Evolutionary conservation across 345 rosid species (phyloP).

Genomic region (Gossypium longicalyx): DNA sequence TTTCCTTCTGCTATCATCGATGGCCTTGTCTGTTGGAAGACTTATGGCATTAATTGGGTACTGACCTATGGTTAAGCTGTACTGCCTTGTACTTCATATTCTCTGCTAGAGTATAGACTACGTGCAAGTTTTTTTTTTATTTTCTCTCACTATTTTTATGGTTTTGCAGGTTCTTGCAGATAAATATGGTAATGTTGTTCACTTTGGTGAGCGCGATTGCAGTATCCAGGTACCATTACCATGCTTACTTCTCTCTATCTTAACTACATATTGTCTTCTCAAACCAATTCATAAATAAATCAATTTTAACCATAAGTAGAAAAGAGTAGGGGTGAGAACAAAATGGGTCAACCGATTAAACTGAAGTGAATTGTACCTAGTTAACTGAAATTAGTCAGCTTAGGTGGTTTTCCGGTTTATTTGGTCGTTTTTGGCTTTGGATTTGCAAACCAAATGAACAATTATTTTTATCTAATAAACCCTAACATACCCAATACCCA

Average conservation of each 20-base stretch:
- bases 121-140: background rate
- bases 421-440: no score
- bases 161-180: constrained; percentile 86
- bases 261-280: background rate
- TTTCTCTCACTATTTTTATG: constrained; percentile 11
- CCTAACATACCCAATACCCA: no score
- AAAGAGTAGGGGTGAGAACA: background rate
- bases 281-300: background rate
- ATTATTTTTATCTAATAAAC: no score
- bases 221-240: constrained; percentile 76
- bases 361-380: no score
- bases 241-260: background rate
- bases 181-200: constrained; percentile 93
- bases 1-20: background rate
- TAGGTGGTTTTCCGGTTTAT: no score
- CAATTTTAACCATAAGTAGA: background rate
- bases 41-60: background rate
- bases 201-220: constrained; percentile 99
- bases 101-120: background rate
- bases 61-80: background rate
- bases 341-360: no score
- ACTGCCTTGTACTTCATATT: background rate
- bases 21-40: background rate
- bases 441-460: no score
- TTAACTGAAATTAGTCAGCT: no score